Conservation (phyloP, 1,284 basidiomycete genomes). For the Cutaneotrichosporon spelunceum region DNA sequence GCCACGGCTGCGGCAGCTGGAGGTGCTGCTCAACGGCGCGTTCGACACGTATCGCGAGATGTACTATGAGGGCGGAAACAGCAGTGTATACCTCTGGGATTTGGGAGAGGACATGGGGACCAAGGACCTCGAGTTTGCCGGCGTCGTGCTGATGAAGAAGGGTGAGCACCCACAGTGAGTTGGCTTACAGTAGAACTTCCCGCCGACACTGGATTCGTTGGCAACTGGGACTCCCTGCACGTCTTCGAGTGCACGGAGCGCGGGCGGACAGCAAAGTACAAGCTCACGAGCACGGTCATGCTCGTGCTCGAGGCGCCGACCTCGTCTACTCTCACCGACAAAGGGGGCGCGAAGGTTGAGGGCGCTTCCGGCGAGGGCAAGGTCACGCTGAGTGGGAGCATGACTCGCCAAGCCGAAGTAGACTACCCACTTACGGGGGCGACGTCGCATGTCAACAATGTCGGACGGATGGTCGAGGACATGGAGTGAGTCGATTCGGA, state of each 20-base stretch:
- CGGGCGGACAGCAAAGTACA: slow-evolving; percentile 88
- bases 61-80: slow-evolving; percentile 97
- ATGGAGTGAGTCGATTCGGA: slow-evolving; percentile 63
- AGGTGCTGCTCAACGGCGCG: slow-evolving; percentile 89
- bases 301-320: slow-evolving; percentile 76
- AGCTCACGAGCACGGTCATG: slow-evolving; percentile 96
- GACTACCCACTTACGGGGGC: slow-evolving; percentile 74
- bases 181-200: slow-evolving; percentile 20
- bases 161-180: slow-evolving; percentile 57
- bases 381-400: slow-evolving; percentile 84
- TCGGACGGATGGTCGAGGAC: slow-evolving; percentile 92
- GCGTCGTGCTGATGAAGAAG: slow-evolving; percentile 95
- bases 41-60: slow-evolving; percentile 97
- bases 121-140: slow-evolving; percentile 66
- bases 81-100: slow-evolving; percentile 99
- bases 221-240: slow-evolving; percentile 95
- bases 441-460: slow-evolving; percentile 83
- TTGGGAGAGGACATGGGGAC: slow-evolving; percentile 69
- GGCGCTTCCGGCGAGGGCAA: slow-evolving; percentile 60
- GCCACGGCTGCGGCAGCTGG: slow-evolving; percentile 79
- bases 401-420: slow-evolving; percentile 91
- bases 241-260: slow-evolving; percentile 92
- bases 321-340: slow-evolving; percentile 46
- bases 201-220: slow-evolving; percentile 19
- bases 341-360: slow-evolving; percentile 30